Base-by-base conservation (phyloP, 208 protist species). In the Wallacemonas sp. region DNA sequence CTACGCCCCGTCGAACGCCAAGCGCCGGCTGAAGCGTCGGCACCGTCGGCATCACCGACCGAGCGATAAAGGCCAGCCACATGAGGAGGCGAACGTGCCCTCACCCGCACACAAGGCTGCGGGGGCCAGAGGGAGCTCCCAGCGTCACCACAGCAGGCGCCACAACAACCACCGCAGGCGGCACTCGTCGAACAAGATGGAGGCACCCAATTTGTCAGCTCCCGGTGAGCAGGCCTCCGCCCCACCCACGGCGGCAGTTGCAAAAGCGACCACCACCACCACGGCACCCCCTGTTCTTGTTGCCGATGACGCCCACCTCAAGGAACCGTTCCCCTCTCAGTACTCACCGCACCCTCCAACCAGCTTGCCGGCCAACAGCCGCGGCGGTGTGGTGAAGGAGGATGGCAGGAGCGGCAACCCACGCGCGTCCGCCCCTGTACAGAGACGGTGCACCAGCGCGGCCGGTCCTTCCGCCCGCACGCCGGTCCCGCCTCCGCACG, bases 11-110 rank as follows among this genome's bases (percentile, higher is more conserved):
- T 69, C 51, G 28, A 24, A 58, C 12, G 75, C 75, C 12, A 73
- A 73, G 63, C 70, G 75, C 9, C 70, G 66, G 4, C 54, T 74
- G 19, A 77, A 72, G 70, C 31, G 42, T 41, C 47, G 45, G 34
- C 49, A 36, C 39, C 33, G 61, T 56, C 38, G 53, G 38, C 45
- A 60, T 41, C 49, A 21, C 63, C 17, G 38, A 39, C 22, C 63
- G 46, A 58, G 30, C 17, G 63, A 30, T 5, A 47, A 53, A 44
- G 38, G 21, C 8, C 3, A 8, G 5, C n/a, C n/a, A n/a, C n/a
- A n/a, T n/a, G 46, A 54, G 46, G 46, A 54, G 36, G 36, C 9
- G 9, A 41, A 14, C 36, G 36, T 6, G 9, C 36, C 9, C 14
- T 6, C 36, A 41, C 36, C 14, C 9, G 36, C 36, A 6, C 36